A percentile compares a stretch with the other conserved stretches of the same genome.
Evolutionary conservation across 2,329 filamentous ascomycete species (phyloP).

Genomic region (Elsinoe ampelina): DNA sequence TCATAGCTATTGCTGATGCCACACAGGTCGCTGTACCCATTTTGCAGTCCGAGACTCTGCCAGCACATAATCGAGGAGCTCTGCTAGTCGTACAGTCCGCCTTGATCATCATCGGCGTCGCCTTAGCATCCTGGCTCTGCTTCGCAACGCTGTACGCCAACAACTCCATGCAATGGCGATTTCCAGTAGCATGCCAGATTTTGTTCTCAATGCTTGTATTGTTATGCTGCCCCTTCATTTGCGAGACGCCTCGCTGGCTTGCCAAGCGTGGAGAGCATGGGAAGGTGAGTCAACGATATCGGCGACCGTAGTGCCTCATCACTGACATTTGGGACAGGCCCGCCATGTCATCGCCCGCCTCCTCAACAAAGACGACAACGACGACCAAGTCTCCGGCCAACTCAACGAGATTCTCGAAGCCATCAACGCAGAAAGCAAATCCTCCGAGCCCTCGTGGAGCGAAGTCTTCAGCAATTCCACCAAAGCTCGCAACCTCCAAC

Average conservation of each 20-base stretch:
- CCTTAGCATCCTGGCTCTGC: conserved; percentile 24
- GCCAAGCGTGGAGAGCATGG: conserved; percentile 3
- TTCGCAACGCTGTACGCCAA: conserved; percentile 23
- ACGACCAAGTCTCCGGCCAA: conserved; percentile 28
- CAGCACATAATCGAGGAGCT: conserved; percentile 24
- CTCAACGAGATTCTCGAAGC: conserved; percentile 29
- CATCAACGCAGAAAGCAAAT: conserved; percentile 24
- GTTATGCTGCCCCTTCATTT: conserved; percentile 22
- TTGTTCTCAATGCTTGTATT: conserved; percentile 24
- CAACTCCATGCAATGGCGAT: conserved; percentile 23
- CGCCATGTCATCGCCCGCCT: conserved; percentile 24
- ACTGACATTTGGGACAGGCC: conserved; percentile 20
- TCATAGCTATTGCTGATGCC: too few relatives aligned
- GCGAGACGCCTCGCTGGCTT: conserved; percentile 14
- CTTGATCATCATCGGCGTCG: conserved; percentile 24
- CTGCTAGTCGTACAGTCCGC: conserved; percentile 22
- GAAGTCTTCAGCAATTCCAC: conserved; percentile 31
- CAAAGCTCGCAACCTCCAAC: conserved; percentile 28
- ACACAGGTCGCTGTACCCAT: conserved; percentile 22
- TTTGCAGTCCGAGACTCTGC: conserved; percentile 24
- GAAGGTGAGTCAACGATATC: neutral
- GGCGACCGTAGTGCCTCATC: conserved; percentile 16
- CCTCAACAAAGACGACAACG: conserved; percentile 25
- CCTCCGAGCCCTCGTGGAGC: conserved; percentile 27
- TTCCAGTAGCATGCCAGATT: conserved; percentile 24